A percentile compares a stretch with the other conserved stretches of the same genome.
Conservation (phyloP, 108 stramenopile genomes). For the Pseudonitzschia multistriata region DNA sequence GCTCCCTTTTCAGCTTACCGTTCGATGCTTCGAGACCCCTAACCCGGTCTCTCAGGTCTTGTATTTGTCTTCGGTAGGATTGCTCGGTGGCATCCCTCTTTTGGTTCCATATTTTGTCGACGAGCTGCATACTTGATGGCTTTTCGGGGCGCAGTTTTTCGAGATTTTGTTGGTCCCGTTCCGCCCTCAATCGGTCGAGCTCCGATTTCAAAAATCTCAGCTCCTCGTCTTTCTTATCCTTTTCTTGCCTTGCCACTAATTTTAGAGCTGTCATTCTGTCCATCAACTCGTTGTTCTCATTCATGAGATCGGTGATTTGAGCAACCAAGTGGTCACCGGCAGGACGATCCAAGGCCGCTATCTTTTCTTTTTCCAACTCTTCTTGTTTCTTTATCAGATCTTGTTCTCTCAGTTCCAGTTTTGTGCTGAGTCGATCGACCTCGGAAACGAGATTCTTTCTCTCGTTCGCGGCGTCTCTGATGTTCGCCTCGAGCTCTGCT, state of each 20-base stretch:
- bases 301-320: neutral
- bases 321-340: neutral
- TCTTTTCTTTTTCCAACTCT: neutral
- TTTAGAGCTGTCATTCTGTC: neutral
- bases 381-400: neutral
- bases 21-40: neutral
- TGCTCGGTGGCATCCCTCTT: neutral
- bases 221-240: conserved; percentile 3
- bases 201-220: neutral
- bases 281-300: conserved; percentile 2
- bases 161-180: neutral
- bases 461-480: neutral
- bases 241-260: neutral
- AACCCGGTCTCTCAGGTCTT: neutral
- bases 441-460: neutral
- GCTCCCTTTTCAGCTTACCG: neutral
- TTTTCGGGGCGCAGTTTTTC: neutral
- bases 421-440: neutral
- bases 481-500: neutral
- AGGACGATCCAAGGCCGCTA: neutral
- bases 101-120: conserved; percentile 6
- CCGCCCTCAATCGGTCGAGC: neutral
- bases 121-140: neutral
- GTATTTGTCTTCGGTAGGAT: neutral
- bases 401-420: neutral